Conservation (phyloP, 1,139 yeast genomes). For the Candida sp. region DNA sequence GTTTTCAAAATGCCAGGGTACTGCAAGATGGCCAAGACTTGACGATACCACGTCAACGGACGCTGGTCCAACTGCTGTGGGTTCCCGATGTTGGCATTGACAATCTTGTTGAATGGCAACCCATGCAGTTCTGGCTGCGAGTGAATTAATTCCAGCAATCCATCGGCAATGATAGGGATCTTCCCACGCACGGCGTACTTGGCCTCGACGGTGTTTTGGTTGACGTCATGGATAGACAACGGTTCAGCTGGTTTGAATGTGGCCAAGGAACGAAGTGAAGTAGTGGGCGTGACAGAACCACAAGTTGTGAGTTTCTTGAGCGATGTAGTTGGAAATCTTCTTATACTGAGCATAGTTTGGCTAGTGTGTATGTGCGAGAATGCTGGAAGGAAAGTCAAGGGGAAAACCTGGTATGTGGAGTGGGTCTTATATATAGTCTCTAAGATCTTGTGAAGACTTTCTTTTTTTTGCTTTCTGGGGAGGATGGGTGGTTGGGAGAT, state of each 20-base stretch:
- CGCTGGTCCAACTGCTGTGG: constrained; percentile 96
- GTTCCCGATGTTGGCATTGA: constrained; percentile 94
- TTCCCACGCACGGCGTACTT: constrained; percentile 96
- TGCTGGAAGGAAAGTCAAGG: background rate
- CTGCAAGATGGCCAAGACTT: constrained; percentile 84
- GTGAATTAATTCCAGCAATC: constrained; percentile 60
- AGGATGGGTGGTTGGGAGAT: no score
- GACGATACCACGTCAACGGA: constrained; percentile 95
- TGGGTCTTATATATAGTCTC: background rate
- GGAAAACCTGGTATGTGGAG: background rate
- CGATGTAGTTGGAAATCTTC: background rate
- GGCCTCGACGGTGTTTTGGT: constrained; percentile 78
- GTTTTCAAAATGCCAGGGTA: constrained; percentile 68
- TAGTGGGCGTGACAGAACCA: background rate
- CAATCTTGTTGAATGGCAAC: constrained; percentile 77
- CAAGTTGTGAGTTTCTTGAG: background rate
- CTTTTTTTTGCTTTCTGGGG: background rate
- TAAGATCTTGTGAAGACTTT: background rate
- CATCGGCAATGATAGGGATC: constrained; percentile 93
- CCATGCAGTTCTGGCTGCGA: constrained; percentile 55
- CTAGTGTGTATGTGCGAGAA: background rate
- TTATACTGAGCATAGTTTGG: background rate
- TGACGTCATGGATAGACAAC: constrained; percentile 51
- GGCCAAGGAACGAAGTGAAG: constrained; percentile 5
- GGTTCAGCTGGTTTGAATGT: constrained; percentile 26